Evolutionary conservation across 495 filamentous ascomycete species (phyloP).

Genomic region (Neurospora sp.): DNA sequence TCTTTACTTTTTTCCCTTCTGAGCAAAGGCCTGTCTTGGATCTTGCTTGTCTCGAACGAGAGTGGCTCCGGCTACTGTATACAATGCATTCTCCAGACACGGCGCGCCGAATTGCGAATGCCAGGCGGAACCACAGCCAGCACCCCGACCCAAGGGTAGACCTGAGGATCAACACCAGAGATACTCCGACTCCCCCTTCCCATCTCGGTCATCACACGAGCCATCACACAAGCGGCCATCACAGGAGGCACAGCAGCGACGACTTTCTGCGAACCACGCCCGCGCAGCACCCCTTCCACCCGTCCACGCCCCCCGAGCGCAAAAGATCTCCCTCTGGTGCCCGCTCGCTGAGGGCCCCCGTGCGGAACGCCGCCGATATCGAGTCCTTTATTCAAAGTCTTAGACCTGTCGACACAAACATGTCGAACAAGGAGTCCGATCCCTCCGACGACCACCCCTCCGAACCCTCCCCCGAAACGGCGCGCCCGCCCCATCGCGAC

Average conservation of each 20-base stretch:
- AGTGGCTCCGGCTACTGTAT: neutral
- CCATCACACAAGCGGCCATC: neutral
- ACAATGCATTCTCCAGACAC: neutral
- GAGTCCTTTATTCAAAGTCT: constrained; percentile 25
- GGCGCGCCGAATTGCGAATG: neutral
- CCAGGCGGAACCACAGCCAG: neutral
- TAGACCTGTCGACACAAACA: constrained; percentile 21
- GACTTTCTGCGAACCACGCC: neutral
- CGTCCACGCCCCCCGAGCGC: neutral
- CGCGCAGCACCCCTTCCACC: neutral
- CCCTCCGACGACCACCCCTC: neutral
- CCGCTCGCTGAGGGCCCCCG: constrained; percentile 18
- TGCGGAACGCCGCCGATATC: constrained; percentile 20
- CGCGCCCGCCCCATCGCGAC: constrained; percentile 41
- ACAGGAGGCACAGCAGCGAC: neutral
- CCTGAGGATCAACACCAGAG: neutral
- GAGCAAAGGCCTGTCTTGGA: neutral
- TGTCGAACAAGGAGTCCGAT: constrained; percentile 21
- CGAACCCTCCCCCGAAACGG: constrained; percentile 17
- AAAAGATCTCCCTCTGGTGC: constrained; percentile 3
- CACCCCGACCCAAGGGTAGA: neutral
- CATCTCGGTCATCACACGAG: neutral
- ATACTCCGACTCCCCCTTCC: neutral
- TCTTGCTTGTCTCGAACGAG: neutral
- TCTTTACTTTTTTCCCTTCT: neutral